Evolutionary conservation across 2,329 filamentous ascomycete genomes (phyloP).

Genomic region (Teratosphaeria pseudoeucalypti): DNA sequence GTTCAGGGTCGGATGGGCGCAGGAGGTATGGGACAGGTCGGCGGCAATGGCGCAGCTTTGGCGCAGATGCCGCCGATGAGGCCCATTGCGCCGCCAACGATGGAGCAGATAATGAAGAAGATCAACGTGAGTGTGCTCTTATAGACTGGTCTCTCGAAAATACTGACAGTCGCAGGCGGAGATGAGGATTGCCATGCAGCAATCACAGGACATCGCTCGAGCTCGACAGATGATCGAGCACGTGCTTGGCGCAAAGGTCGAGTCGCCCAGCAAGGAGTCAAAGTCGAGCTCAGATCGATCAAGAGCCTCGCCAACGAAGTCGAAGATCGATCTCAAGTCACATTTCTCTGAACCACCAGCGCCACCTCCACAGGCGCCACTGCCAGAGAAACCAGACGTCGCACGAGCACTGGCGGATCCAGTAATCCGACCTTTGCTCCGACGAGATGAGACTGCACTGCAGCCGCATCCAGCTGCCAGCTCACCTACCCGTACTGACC

Average conservation of each 20-base stretch:
- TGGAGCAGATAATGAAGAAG: conserved; percentile 87
- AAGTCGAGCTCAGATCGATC: conserved; percentile 38
- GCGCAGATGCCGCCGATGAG: neutral
- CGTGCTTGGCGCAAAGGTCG: conserved; percentile 61
- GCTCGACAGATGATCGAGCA: conserved; percentile 73
- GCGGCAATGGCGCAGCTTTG: neutral
- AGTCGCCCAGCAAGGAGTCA: conserved; percentile 30
- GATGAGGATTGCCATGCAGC: conserved; percentile 79
- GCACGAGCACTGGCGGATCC: conserved; percentile 37
- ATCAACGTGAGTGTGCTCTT: conserved; percentile 53
- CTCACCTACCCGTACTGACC: conserved; percentile 50
- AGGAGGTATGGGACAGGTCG: conserved; percentile 34
- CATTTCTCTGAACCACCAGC: conserved; percentile 89
- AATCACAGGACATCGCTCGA: conserved; percentile 73
- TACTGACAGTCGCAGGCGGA: conserved; percentile 51
- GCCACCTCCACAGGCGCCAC: conserved; percentile 81
- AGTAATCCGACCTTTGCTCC: conserved; percentile 51
- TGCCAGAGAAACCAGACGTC: conserved; percentile 84
- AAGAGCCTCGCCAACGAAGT: conserved; percentile 41
- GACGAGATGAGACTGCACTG: conserved; percentile 65
- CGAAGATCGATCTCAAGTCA: conserved; percentile 64
- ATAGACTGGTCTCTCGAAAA: conserved; percentile 12
- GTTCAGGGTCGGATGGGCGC: conserved; percentile 49
- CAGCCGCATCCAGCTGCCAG: conserved; percentile 44
- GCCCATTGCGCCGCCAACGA: conserved; percentile 66